A percentile compares a stretch with the other conserved stretches of the same genome.
Conservation (phyloP, 768 basidiomycete species). For the Mycena indigotica region DNA sequence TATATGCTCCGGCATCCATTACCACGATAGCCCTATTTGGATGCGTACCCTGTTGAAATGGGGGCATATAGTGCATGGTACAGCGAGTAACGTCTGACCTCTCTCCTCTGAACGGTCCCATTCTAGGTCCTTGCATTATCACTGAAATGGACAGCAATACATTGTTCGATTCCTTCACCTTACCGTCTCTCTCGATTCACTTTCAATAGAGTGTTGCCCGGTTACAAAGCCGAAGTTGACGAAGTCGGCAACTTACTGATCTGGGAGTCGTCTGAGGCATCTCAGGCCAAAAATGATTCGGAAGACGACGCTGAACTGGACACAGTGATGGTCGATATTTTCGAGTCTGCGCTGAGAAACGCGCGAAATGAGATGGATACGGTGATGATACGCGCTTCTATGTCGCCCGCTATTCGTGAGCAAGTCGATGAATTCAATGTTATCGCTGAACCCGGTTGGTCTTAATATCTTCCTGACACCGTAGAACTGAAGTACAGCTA, state of each 20-base stretch:
- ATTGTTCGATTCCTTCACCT: constrained; percentile 6
- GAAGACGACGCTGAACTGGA: constrained; percentile 3
- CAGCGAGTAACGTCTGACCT: neutral
- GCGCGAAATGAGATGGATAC: constrained; percentile 23
- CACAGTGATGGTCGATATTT: constrained; percentile 13
- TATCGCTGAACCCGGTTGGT: constrained; percentile 10
- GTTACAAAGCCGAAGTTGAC: constrained; percentile 18
- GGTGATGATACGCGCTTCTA: constrained; percentile 12
- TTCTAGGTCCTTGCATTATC: constrained; percentile 5
- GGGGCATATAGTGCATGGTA: constrained; percentile 13
- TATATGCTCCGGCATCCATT: constrained; percentile 2
- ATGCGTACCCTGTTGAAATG: constrained; percentile 6
- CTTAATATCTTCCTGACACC: too few relatives aligned
- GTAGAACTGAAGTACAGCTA: too few relatives aligned
- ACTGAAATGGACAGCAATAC: constrained; percentile 21
- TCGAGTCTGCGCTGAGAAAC: constrained; percentile 19
- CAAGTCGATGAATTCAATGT: constrained; percentile 15
- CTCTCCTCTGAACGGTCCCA: neutral
- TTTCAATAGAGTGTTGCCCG: too few relatives aligned
- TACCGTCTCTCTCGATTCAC: too few relatives aligned
- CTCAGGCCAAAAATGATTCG: neutral
- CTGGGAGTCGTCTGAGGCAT: too few relatives aligned
- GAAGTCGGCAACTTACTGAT: constrained; percentile 18
- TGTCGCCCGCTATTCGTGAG: constrained; percentile 14
- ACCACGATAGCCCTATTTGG: constrained; percentile 13